A percentile compares a stretch with the other conserved stretches of the same genome.
Evolutionary conservation across 2,329 filamentous ascomycete genomes (phyloP).

Genomic region (Lasiodiplodia citricola): DNA sequence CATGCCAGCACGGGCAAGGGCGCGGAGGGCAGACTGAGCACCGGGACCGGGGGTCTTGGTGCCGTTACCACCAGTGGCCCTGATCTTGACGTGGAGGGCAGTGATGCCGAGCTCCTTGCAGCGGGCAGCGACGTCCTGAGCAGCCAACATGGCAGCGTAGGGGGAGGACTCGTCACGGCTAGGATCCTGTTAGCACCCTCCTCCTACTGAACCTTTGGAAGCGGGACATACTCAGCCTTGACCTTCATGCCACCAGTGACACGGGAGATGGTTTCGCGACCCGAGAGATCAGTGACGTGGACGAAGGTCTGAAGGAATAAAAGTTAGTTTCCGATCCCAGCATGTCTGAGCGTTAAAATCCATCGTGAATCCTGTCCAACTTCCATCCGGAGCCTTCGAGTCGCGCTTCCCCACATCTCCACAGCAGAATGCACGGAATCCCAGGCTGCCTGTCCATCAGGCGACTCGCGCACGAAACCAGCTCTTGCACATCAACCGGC

Average conservation of each 20-base stretch:
- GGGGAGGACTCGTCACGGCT: conserved; percentile 96
- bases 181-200: neutral
- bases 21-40: conserved; percentile 98
- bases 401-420: neutral
- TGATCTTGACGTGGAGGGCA: conserved; percentile 99
- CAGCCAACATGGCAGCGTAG: conserved; percentile 99
- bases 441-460: neutral
- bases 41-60: conserved; percentile 99
- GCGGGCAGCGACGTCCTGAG: conserved; percentile 87
- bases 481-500: neutral
- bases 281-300: conserved; percentile 98
- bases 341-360: neutral
- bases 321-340: neutral
- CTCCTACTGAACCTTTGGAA: neutral
- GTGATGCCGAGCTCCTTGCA: conserved; percentile 88
- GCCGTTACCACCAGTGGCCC: conserved; percentile 98
- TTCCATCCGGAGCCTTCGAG: neutral
- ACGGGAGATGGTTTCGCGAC: conserved; percentile 99
- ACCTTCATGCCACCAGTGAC: conserved; percentile 99
- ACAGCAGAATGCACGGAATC: neutral
- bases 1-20: conserved; percentile 98
- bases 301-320: conserved; percentile 61
- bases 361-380: neutral
- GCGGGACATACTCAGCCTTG: conserved; percentile 71
- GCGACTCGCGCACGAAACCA: neutral